Percentiles rank a stretch among this genome's conserved stretches.
phyloP scores from a whole-genome alignment of 1,284 basidiomycete species.

The Cryptococcus sp. region DNA sequence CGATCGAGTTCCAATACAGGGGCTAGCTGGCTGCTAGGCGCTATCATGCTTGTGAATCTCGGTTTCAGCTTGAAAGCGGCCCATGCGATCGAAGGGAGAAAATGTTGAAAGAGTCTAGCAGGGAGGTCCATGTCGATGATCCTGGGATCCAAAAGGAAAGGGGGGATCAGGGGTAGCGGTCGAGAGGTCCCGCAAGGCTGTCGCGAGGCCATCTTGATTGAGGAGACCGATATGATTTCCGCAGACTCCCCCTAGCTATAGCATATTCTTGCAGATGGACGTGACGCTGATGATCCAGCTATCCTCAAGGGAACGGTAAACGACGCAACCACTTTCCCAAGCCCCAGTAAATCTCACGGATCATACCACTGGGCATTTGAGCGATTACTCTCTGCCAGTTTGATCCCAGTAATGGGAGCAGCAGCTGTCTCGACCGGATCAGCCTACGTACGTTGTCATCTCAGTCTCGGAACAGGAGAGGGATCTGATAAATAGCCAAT shows the following conservation, averaged over 20 bases:
- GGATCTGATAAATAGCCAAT: slow-evolving; percentile 55
- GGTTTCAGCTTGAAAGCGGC: too few species aligned
- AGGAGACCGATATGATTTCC: too few species aligned
- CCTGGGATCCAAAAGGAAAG: too few species aligned
- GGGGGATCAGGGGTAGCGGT: too few species aligned
- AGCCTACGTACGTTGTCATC: slow-evolving; percentile 51
- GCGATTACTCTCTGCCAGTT: slow-evolving; percentile 76
- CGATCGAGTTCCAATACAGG: neutral
- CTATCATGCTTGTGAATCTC: too few species aligned
- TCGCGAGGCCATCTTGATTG: too few species aligned
- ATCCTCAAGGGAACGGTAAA: slow-evolving; percentile 92
- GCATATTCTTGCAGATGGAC: too few species aligned
- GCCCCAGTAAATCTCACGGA: slow-evolving; percentile 74
- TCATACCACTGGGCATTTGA: slow-evolving; percentile 99
- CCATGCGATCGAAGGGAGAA: too few species aligned
- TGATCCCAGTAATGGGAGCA: slow-evolving; percentile 81
- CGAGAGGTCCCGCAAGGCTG: too few species aligned
- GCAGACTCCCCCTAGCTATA: too few species aligned
- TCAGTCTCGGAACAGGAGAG: neutral
- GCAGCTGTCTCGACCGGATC: slow-evolving; percentile 69
- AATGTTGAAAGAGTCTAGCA: too few species aligned
- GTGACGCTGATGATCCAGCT: slow-evolving; percentile 56
- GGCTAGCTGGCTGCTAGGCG: neutral
- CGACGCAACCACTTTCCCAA: slow-evolving; percentile 85
- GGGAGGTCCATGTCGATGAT: too few species aligned